Conservation (phyloP, 257 asterid species). For the Handroanthus guayacan region DNA sequence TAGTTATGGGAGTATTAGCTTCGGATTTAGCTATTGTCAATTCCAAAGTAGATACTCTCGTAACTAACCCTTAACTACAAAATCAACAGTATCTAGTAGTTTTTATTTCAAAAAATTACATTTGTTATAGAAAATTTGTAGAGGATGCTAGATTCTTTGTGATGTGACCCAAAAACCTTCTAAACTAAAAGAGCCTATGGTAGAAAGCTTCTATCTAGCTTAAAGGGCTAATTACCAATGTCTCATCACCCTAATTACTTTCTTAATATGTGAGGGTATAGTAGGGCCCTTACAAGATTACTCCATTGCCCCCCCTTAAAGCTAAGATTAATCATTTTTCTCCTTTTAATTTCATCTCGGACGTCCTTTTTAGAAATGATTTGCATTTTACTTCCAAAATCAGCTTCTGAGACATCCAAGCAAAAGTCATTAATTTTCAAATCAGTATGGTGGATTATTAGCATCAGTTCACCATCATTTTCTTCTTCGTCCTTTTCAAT, state of each 20-base stretch:
- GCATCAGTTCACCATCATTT: slow-evolving; percentile 56
- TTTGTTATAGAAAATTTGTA: too few relatives aligned
- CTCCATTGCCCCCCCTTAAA: slow-evolving; percentile 71
- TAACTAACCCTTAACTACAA: too few relatives aligned
- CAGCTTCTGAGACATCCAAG: slow-evolving; percentile 69
- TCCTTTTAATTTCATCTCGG: slow-evolving; percentile 21
- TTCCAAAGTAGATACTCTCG: too few relatives aligned
- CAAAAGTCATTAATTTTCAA: slow-evolving; percentile 57
- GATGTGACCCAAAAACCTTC: neutral
- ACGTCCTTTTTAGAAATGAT: slow-evolving; percentile 62
- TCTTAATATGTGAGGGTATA: slow-evolving; percentile 27
- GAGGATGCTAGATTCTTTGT: too few relatives aligned
- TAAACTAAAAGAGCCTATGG: slow-evolving; percentile 36
- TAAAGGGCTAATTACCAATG: slow-evolving; percentile 36
- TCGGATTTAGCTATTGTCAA: too few relatives aligned
- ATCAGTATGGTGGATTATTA: slow-evolving; percentile 73
- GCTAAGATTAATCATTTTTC: slow-evolving; percentile 77
- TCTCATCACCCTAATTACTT: slow-evolving; percentile 43
- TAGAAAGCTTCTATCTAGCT: slow-evolving; percentile 42
- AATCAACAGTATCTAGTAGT: too few relatives aligned
- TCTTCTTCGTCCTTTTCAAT: slow-evolving; percentile 34
- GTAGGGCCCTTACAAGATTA: slow-evolving; percentile 49
- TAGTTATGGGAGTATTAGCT: too few relatives aligned
- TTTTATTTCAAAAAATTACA: too few relatives aligned
- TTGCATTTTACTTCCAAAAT: slow-evolving; percentile 71